Conservation (phyloP, 768 basidiomycete species). For the Pleurotus giganteus region DNA sequence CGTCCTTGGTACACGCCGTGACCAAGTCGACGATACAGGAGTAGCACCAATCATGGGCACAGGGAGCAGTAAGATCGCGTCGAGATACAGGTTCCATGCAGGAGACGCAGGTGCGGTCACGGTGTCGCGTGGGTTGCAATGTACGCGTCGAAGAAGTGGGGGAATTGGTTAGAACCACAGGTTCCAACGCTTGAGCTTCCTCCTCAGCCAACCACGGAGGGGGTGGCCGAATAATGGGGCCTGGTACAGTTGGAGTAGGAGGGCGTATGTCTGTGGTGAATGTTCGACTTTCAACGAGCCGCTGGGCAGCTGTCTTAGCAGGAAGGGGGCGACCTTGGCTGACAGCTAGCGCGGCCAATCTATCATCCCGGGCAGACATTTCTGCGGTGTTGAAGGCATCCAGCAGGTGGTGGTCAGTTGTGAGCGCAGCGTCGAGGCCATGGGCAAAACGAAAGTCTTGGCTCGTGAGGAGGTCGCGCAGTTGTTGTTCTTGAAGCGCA, state of each 20-base stretch:
- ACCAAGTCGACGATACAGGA: conserved; percentile 31
- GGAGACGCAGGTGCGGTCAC: conserved; percentile 7
- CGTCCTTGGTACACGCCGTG: conserved; percentile 34
- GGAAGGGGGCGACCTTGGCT: conserved; percentile 29
- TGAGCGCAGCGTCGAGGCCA: conserved; percentile 41
- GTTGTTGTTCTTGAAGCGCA: conserved; percentile 35
- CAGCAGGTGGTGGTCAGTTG: conserved; percentile 30
- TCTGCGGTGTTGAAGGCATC: conserved; percentile 30
- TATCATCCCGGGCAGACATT: conserved; percentile 38
- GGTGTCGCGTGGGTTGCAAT: background rate
- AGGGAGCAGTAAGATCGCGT: conserved; percentile 27
- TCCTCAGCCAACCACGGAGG: background rate
- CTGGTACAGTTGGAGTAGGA: background rate
- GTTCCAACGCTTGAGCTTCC: background rate
- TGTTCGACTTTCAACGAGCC: background rate
- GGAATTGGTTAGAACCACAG: background rate
- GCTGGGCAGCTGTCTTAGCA: conserved; percentile 13
- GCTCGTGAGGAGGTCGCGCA: conserved; percentile 24
- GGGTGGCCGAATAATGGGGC: background rate
- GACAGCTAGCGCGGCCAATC: conserved; percentile 36
- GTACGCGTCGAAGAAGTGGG: background rate
- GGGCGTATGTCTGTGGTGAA: background rate
- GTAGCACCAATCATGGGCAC: conserved; percentile 35
- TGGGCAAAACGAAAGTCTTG: conserved; percentile 38
- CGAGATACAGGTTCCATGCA: conserved; percentile 6